phyloP scores from a whole-genome alignment of 1,139 yeast species.

The Debaryomycetaceae sp. region DNA sequence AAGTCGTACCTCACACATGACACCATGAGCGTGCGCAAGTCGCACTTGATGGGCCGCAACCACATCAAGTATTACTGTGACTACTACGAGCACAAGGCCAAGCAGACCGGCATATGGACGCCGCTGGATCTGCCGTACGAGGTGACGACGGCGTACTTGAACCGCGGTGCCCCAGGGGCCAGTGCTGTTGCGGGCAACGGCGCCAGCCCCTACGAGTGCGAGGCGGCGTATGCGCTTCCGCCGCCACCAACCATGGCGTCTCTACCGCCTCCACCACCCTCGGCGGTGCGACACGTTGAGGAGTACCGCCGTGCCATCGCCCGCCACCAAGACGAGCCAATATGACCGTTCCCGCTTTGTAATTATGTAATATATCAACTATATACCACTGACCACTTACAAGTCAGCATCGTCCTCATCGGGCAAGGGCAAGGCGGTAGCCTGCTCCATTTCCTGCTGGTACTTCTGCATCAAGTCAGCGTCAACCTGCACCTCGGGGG shows the following conservation, averaged over 20 bases:
- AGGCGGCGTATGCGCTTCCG: conserved; percentile 22
- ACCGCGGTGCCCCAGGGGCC: conserved; percentile 44
- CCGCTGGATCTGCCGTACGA: conserved; percentile 37
- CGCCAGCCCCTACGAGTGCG: conserved; percentile 10
- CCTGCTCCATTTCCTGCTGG: conserved; percentile 99
- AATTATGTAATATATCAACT: conserved; percentile 3
- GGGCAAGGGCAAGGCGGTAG: conserved; percentile 98
- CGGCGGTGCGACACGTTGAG: conserved; percentile 21
- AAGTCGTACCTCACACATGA: conserved; percentile 84
- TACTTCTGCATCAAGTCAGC: conserved; percentile 94
- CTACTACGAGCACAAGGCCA: conserved; percentile 63
- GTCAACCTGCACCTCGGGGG: conserved; percentile 98
- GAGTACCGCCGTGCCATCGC: conserved; percentile 18
- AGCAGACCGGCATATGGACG: conserved; percentile 44
- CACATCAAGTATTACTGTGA: conserved; percentile 74
- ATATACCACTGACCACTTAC: conserved; percentile 39
- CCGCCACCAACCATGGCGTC: conserved; percentile 31
- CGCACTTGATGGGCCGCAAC: conserved; percentile 76
- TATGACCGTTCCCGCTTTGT: no score
- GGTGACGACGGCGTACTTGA: conserved; percentile 33
- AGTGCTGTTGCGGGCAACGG: conserved; percentile 12
- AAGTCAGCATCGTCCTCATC: conserved; percentile 99
- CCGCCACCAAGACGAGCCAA: conserved; percentile 10
- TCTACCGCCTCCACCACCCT: conserved; percentile 34
- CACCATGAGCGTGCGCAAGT: conserved; percentile 78